These are phyloP conservation scores for Aspergillus carlsbadensis DNA, from an alignment of 495 filamentous ascomycete genomes.

Conservation along the genomic window DNA sequence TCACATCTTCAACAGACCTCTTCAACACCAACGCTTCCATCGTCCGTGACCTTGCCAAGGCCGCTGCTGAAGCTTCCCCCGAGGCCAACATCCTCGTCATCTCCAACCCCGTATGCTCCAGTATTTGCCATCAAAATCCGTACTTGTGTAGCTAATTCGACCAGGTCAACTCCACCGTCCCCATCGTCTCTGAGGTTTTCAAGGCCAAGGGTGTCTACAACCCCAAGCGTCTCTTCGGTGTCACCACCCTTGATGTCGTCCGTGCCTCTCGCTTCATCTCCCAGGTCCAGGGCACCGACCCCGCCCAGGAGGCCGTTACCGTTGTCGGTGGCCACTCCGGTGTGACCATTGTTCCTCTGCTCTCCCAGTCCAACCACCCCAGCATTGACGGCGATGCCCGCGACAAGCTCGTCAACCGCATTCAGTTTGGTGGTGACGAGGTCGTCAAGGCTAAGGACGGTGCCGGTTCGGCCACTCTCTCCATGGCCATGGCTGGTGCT, in stretches of 20 bases:
- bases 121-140: background rate
- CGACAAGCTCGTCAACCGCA: conserved; percentile 82
- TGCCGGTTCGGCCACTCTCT: conserved; percentile 95
- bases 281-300: conserved; percentile 86
- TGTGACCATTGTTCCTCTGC: conserved; percentile 95
- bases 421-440: conserved; percentile 99
- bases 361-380: conserved; percentile 89
- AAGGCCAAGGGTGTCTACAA: conserved; percentile 93
- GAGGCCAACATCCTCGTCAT: conserved; percentile 97
- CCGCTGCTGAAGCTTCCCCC: conserved; percentile 81
- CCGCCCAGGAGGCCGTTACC: conserved; percentile 86
- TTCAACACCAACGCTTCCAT: conserved; percentile 99
- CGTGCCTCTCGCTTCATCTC: conserved; percentile 97
- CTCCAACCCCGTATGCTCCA: conserved; percentile 75
- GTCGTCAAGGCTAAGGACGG: conserved; percentile 99
- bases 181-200: conserved; percentile 95
- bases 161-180: conserved; percentile 93
- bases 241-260: conserved; percentile 98
- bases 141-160: conserved; percentile 5
- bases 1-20: conserved; percentile 58
- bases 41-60: conserved; percentile 97
- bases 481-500: conserved; percentile 98
- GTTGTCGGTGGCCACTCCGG: conserved; percentile 97
- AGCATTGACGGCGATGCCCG: conserved; percentile 71
- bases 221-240: conserved; percentile 97